Conservation (phyloP, 805 yeast species). For the Saccharomycopsis oosterbeekiorum region DNA sequence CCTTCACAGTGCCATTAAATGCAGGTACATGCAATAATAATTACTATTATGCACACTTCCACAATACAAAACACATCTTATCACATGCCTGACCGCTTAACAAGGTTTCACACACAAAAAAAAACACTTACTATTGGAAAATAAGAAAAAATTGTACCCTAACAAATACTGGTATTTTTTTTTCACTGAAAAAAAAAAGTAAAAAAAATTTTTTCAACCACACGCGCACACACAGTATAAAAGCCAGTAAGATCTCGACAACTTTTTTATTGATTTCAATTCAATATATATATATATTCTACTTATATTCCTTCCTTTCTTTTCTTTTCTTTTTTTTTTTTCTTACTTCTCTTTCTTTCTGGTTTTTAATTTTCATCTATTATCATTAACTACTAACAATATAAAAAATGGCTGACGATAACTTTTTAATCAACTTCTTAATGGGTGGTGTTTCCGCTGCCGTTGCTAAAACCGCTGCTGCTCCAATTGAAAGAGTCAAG, state of each 20-base stretch:
- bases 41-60: neutral
- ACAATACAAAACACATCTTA: neutral
- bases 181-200: neutral
- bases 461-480: slow-evolving; percentile 94
- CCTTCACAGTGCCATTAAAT: neutral
- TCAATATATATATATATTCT: neutral
- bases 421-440: slow-evolving; percentile 56
- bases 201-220: neutral
- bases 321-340: neutral
- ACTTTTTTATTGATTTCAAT: neutral
- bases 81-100: neutral
- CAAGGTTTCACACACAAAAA: neutral
- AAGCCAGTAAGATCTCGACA: neutral
- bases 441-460: slow-evolving; percentile 99
- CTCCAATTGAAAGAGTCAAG: slow-evolving; percentile 96
- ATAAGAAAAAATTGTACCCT: neutral
- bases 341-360: neutral
- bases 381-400: neutral
- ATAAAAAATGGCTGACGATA: slow-evolving; percentile 1
- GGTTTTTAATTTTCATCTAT: neutral
- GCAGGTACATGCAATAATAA: neutral
- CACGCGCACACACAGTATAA: neutral
- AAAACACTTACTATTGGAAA: slow-evolving; percentile 1
- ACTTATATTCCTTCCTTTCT: neutral
- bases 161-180: neutral